Base-by-base conservation (phyloP, 1,284 basidiomycete species). In the Tilletiaria anomala region DNA sequence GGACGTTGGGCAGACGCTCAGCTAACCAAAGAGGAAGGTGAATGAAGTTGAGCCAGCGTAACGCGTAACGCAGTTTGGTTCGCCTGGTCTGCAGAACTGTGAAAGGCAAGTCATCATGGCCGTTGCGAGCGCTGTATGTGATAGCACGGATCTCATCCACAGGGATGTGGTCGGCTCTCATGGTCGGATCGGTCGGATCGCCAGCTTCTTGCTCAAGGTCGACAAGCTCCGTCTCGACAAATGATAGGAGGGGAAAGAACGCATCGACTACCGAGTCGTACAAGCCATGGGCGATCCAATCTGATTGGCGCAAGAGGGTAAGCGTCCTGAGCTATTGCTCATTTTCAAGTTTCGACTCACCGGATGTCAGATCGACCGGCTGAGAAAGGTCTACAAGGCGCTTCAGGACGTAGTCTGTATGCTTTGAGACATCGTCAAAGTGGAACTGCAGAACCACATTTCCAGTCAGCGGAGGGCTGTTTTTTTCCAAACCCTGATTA, bases 181-280 rank as follows among this genome's bases (percentile, higher is more conserved):
- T n/a, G n/a, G n/a, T n/a, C n/a, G n/a, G n/a, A n/a, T n/a, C n/a
- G n/a, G n/a, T n/a, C n/a, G n/a, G n/a, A n/a, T n/a, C n/a, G n/a
- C n/a, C n/a, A n/a, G n/a, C n/a, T n/a, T n/a, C n/a, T n/a, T n/a
- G n/a, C n/a, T n/a, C n/a, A 39, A 93, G 78, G 19, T 78, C 77
- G 43, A 78, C 73, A 1, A 86, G 79, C 60, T 93, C 87, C 37
- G 74, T 74, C 61, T 87, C 86, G 34, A 94, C 80, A 44, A 80
- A 80, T 41, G 80, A 75, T 37, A 91, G 72, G 43, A 87, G 73
- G 2, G 89, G 88, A 67, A 88, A 86, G 70, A 93, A 93, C 1
- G 85, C 79, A 64, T 96, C 89, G 22, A 94, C 86, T 39, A 94
- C 79, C 1, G 87, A 91, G 62, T 94, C 89, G 60, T 94, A 73